Percentiles rank a stretch among this genome's conserved stretches.
Conservation (phyloP, 345 rosid species). For the Bruguiera sexangula region DNA sequence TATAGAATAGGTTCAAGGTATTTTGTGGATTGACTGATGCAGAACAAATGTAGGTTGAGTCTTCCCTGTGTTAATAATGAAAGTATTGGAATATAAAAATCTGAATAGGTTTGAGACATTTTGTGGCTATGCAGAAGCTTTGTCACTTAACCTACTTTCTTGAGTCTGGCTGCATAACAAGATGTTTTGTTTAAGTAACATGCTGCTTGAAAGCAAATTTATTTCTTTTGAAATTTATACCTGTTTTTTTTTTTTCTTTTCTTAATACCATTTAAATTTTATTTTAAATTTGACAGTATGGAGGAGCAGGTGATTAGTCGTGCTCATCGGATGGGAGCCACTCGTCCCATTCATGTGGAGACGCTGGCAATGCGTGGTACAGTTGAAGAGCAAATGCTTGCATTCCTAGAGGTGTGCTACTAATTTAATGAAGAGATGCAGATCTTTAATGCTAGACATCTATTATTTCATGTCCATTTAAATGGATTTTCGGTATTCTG, state of each 20-base stretch:
- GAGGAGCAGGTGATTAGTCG: constrained; percentile 97
- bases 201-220: neutral
- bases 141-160: no score
- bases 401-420: constrained; percentile 61
- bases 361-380: constrained; percentile 90
- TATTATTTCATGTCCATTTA: neutral
- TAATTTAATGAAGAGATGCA: neutral
- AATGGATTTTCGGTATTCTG: neutral
- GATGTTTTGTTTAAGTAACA: no score
- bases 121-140: no score
- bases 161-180: no score
- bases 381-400: constrained; percentile 88
- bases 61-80: constrained; percentile 8
- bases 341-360: constrained; percentile 78
- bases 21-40: no score
- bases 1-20: no score
- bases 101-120: neutral
- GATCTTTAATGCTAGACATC: neutral
- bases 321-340: constrained; percentile 93
- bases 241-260: neutral
- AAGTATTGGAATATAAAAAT: neutral
- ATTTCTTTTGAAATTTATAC: neutral
- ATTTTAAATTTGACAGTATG: constrained; percentile 45
- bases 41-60: no score
- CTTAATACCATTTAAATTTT: neutral